These are phyloP conservation scores for Coniochaeta ligniaria DNA, from an alignment of 2,329 filamentous ascomycete species.

Conservation along the genomic window DNA sequence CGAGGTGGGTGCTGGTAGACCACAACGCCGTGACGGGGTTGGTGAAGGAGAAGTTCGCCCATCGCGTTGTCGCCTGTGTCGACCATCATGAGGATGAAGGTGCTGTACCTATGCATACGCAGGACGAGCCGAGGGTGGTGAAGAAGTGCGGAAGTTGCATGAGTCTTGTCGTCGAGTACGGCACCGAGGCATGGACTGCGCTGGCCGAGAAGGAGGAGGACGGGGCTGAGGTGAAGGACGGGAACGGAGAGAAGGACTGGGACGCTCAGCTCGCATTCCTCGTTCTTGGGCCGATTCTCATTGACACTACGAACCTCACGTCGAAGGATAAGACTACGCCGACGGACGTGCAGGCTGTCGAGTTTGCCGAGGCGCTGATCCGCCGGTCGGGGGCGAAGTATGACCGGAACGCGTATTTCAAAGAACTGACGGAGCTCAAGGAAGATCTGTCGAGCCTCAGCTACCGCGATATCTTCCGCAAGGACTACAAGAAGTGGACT, in stretches of 20 bases:
- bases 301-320: constrained; percentile 63
- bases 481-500: constrained; percentile 80
- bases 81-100: constrained; percentile 76
- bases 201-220: constrained; percentile 17
- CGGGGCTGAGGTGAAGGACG: constrained; percentile 23
- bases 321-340: constrained; percentile 57
- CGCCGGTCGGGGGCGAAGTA: constrained; percentile 30
- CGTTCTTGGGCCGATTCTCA: constrained; percentile 62
- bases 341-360: constrained; percentile 50
- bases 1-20: constrained; percentile 69
- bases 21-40: constrained; percentile 66
- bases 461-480: constrained; percentile 63
- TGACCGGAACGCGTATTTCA: constrained; percentile 48
- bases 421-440: constrained; percentile 56
- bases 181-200: constrained; percentile 48
- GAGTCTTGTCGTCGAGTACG: constrained; percentile 59
- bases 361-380: constrained; percentile 44
- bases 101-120: constrained; percentile 35
- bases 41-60: constrained; percentile 45
- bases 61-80: constrained; percentile 56
- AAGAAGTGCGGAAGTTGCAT: constrained; percentile 65
- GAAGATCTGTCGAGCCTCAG: constrained; percentile 55
- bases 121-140: constrained; percentile 51
- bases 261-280: constrained; percentile 59
- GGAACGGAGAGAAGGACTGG: constrained; percentile 21